Conservation (phyloP, 2,329 filamentous ascomycete species). For the Grosmannia huntii region DNA sequence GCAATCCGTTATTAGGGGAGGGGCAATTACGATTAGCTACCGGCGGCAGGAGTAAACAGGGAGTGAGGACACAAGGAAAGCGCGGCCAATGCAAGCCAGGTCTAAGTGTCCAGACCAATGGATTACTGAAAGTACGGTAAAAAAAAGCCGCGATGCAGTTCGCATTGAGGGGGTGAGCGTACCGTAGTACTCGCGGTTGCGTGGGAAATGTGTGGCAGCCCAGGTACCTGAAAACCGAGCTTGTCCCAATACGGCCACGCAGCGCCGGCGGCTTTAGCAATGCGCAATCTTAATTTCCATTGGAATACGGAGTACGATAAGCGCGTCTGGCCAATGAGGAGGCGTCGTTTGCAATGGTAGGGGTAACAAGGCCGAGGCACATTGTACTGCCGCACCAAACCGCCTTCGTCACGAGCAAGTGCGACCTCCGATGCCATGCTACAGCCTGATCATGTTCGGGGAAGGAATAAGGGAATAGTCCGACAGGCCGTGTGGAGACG, state of each 20-base stretch:
- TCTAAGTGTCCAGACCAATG: neutral
- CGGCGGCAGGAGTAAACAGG: neutral
- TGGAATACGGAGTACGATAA: neutral
- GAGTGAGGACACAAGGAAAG: neutral
- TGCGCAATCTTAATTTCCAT: conserved; percentile 1
- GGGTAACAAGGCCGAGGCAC: neutral
- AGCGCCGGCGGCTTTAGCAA: neutral
- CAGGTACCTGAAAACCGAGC: neutral
- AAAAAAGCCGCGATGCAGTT: neutral
- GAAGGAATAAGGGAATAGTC: neutral
- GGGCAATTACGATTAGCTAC: conserved; percentile 2
- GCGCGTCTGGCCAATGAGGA: neutral
- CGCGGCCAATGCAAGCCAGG: neutral
- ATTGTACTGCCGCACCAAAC: neutral
- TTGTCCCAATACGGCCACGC: neutral
- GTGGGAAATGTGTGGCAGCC: neutral
- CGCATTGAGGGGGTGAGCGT: neutral
- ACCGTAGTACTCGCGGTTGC: neutral
- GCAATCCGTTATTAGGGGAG: conserved; percentile 1
- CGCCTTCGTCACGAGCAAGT: neutral
- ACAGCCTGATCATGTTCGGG: neutral
- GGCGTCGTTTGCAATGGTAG: neutral
- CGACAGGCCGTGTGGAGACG: neutral
- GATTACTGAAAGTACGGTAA: neutral
- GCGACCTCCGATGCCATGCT: neutral